phyloP scores from a whole-genome alignment of 805 yeast species.

The Middelhovenomyces tepae region DNA sequence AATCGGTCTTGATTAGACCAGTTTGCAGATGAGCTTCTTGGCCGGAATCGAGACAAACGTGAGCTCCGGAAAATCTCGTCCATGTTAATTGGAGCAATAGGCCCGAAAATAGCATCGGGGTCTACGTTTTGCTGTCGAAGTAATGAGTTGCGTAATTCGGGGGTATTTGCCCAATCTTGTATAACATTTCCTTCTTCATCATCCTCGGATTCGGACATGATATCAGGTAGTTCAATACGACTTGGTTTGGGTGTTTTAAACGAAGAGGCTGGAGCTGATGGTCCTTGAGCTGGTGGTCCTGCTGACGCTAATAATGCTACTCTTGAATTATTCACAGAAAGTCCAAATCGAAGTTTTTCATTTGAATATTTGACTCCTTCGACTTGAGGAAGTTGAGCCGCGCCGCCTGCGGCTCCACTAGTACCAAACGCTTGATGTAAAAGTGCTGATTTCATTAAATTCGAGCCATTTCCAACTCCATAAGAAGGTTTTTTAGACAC shows the following conservation, averaged over 20 bases:
- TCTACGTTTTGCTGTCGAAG: constrained; percentile 44
- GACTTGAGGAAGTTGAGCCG: constrained; percentile 19
- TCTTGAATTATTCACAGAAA: constrained; percentile 6
- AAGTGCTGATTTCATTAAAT: constrained; percentile 29
- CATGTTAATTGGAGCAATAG: constrained; percentile 57
- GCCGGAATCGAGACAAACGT: constrained; percentile 39
- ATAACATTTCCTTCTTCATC: constrained; percentile 41
- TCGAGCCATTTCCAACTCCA: constrained; percentile 16
- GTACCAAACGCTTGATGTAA: too few species aligned
- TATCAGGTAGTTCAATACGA: constrained; percentile 25
- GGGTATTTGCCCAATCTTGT: constrained; percentile 56
- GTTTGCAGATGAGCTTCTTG: constrained; percentile 45
- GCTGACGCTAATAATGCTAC: constrained; percentile 4
- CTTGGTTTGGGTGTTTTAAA: constrained; percentile 1
- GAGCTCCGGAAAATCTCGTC: constrained; percentile 54
- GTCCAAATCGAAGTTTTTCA: constrained; percentile 25
- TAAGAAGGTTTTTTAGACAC: constrained; percentile 5
- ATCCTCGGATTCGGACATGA: constrained; percentile 39
- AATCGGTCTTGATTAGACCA: constrained; percentile 42
- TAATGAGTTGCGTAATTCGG: constrained; percentile 41
- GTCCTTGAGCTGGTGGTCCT: constrained; percentile 7
- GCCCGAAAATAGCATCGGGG: constrained; percentile 66
- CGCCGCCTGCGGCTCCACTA: constrained; percentile 21
- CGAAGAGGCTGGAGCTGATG: constrained; percentile 9
- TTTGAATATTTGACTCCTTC: constrained; percentile 28